Evolutionary conservation across 2,329 filamentous ascomycete genomes (phyloP).

Genomic region (Talaromyces albobiverticillius): DNA sequence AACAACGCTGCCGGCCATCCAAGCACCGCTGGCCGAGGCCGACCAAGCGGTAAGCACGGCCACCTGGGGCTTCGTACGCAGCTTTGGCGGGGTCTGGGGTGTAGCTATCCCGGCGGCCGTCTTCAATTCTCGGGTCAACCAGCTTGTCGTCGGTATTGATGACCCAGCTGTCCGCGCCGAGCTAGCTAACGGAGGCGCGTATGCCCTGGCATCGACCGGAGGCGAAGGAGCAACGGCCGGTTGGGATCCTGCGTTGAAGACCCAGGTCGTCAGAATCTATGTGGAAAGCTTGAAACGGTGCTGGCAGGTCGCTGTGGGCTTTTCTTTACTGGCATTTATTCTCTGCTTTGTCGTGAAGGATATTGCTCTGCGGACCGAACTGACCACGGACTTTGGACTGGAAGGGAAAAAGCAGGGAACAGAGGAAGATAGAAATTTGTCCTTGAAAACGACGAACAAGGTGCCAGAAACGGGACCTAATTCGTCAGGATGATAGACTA

Average conservation of each 20-base stretch:
- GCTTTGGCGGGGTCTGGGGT: conserved; percentile 31
- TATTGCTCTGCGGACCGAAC: background rate
- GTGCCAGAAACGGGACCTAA: too few relatives aligned
- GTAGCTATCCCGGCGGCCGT: conserved; percentile 27
- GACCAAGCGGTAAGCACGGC: conserved; percentile 26
- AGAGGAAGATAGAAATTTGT: background rate
- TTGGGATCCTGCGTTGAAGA: background rate
- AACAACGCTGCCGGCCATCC: conserved; percentile 26
- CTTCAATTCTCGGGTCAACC: conserved; percentile 27
- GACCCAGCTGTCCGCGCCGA: conserved; percentile 12
- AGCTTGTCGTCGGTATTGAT: conserved; percentile 15
- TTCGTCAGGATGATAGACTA: too few relatives aligned
- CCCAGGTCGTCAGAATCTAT: background rate
- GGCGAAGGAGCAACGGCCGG: too few relatives aligned
- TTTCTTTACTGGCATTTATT: background rate
- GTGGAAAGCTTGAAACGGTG: background rate
- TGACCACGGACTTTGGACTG: conserved; percentile 5
- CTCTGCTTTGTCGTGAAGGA: conserved; percentile 6
- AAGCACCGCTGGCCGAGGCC: conserved; percentile 24
- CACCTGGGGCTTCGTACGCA: conserved; percentile 28
- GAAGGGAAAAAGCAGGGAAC: background rate
- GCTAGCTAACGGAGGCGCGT: conserved; percentile 23
- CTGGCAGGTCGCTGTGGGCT: conserved; percentile 4
- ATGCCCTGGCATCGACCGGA: conserved; percentile 8
- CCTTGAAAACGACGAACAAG: too few relatives aligned